A percentile compares a stretch with the other conserved stretches of the same genome.
Conservation (phyloP, 139 green algal species). For the Coelastrella sp. region DNA sequence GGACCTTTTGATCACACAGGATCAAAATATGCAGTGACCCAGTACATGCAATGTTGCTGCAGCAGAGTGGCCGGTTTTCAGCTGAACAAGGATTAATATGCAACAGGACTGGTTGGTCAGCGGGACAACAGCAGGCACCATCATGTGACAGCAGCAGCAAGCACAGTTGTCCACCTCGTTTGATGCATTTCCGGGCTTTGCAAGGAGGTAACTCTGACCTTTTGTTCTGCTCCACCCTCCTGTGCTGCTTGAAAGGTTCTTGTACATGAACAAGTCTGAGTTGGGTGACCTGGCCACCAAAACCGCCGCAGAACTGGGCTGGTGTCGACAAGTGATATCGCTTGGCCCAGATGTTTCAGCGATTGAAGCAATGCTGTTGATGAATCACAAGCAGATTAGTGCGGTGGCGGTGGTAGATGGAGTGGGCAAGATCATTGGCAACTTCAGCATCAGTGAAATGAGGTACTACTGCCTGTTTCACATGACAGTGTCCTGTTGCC, state of each 20-base stretch:
- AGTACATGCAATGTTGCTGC: too few species aligned
- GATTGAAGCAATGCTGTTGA: constrained; percentile 72
- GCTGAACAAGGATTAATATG: too few species aligned
- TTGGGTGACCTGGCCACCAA: constrained; percentile 48
- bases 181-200: neutral
- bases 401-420: constrained; percentile 66
- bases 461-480: constrained; percentile 8
- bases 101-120: too few species aligned
- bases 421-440: constrained; percentile 66
- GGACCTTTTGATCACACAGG: too few species aligned
- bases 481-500: neutral
- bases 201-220: too few species aligned
- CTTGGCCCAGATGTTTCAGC: constrained; percentile 64
- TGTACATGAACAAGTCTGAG: constrained; percentile 39
- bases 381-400: constrained; percentile 56
- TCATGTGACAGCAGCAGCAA: too few species aligned
- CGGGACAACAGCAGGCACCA: too few species aligned
- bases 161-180: neutral
- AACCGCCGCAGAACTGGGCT: constrained; percentile 68
- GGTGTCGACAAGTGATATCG: constrained; percentile 52
- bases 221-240: neutral
- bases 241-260: constrained; percentile 46
- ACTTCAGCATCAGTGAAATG: constrained; percentile 71
- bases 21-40: too few species aligned
- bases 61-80: too few species aligned